Percentiles rank a stretch among this genome's conserved stretches.
These are phyloP conservation scores for Starmerella ratchasimensis DNA, from an alignment of 805 yeast genomes.

Conservation along the genomic window DNA sequence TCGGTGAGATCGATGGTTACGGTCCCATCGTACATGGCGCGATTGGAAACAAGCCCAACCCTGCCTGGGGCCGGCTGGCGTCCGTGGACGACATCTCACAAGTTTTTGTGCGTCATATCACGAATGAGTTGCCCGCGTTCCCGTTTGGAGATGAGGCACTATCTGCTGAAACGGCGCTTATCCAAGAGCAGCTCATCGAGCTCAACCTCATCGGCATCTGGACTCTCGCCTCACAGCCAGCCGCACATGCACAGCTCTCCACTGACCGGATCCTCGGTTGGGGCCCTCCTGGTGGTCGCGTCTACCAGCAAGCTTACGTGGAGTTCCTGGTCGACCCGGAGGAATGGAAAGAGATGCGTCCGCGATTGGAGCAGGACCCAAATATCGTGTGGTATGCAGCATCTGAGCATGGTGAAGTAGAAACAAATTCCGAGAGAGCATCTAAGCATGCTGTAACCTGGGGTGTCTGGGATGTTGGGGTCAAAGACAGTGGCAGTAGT, in stretches of 20 bases:
- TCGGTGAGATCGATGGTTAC: constrained; percentile 95
- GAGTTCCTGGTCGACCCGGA: constrained; percentile 66
- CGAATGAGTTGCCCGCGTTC: constrained; percentile 57
- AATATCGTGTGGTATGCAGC: constrained; percentile 64
- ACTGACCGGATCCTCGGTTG: constrained; percentile 88
- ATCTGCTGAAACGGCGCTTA: constrained; percentile 78
- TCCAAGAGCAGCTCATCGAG: constrained; percentile 78
- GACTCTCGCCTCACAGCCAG: constrained; percentile 93
- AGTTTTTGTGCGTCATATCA: constrained; percentile 58
- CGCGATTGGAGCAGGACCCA: constrained; percentile 23
- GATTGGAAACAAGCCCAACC: constrained; percentile 48
- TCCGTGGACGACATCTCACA: constrained; percentile 44
- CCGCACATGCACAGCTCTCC: constrained; percentile 64
- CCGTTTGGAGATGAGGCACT: constrained; percentile 90
- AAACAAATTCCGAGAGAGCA: constrained; percentile 43
- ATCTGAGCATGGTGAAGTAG: constrained; percentile 33
- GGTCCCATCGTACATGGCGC: constrained; percentile 76
- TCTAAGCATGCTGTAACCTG: constrained; percentile 80
- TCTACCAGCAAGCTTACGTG: constrained; percentile 90
- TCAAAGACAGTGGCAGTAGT: no score
- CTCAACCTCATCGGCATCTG: constrained; percentile 63
- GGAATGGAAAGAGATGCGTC: constrained; percentile 42
- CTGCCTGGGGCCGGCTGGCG: constrained; percentile 71
- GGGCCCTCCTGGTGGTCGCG: constrained; percentile 85
- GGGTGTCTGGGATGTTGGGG: constrained; percentile 94